Conservation (phyloP, 1,139 yeast species). For the Debaryomyces singareniensis region DNA sequence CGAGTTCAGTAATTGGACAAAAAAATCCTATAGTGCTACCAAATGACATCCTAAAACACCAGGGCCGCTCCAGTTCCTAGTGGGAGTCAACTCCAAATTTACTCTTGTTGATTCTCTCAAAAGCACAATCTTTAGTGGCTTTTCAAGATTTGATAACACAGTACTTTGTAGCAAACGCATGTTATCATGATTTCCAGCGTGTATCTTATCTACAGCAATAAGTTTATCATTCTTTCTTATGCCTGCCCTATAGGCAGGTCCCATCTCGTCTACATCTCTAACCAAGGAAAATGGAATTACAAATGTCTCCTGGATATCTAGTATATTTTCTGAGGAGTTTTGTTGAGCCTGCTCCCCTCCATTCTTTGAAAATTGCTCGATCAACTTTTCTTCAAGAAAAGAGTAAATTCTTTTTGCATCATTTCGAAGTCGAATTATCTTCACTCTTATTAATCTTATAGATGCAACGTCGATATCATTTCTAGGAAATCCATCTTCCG, state of each 20-base stretch:
- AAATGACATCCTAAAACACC: slow-evolving; percentile 73
- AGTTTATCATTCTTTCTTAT: slow-evolving; percentile 42
- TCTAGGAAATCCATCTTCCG: slow-evolving; percentile 80
- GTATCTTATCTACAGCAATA: slow-evolving; percentile 45
- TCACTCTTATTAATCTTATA: slow-evolving; percentile 53
- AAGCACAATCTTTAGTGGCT: slow-evolving; percentile 27
- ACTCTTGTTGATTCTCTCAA: slow-evolving; percentile 20
- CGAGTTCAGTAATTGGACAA: too few relatives aligned
- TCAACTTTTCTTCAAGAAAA: slow-evolving; percentile 34
- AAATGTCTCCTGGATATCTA: slow-evolving; percentile 3
- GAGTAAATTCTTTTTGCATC: slow-evolving; percentile 52
- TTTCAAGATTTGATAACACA: slow-evolving; percentile 20
- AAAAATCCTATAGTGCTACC: slow-evolving; percentile 36
- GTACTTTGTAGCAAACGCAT: slow-evolving; percentile 32
- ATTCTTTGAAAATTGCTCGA: slow-evolving; percentile 1
- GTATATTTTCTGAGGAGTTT: not conserved
- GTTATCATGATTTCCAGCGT: slow-evolving; percentile 46
- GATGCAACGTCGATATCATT: slow-evolving; percentile 76
- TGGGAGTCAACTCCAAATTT: slow-evolving; percentile 42
- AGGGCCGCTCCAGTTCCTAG: slow-evolving; percentile 58
- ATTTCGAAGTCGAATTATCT: slow-evolving; percentile 61
- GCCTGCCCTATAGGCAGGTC: slow-evolving; percentile 46
- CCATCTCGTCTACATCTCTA: slow-evolving; percentile 34
- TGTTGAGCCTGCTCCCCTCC: not conserved
- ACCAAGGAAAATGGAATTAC: slow-evolving; percentile 55